Conservation (phyloP, 176 grass and related monocot genomes). For the Raddia guianensis region DNA sequence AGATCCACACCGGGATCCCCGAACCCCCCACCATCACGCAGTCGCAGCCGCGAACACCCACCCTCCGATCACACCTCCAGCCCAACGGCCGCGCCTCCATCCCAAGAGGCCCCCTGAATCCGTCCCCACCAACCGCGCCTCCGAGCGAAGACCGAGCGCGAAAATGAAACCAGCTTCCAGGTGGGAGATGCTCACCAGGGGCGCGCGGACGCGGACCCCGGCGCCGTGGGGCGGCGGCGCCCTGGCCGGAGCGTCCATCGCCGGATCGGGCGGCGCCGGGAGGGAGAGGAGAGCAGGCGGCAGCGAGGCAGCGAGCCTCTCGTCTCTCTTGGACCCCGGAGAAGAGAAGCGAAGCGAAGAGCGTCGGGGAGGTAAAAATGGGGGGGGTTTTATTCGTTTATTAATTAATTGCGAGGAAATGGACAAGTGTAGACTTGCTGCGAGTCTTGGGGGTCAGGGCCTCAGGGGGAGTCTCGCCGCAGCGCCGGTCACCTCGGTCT, state of each 20-base stretch:
- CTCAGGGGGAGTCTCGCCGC: constrained; percentile 9
- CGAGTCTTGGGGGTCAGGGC: not conserved
- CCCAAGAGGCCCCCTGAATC: not conserved
- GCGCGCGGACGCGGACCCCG: constrained; percentile 47
- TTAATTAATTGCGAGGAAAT: not conserved
- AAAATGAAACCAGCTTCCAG: not conserved
- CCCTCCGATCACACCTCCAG: not conserved
- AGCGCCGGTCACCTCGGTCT: not conserved
- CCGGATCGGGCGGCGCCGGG: constrained; percentile 11
- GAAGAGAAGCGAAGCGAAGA: constrained; percentile 21
- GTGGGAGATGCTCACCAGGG: constrained; percentile 26
- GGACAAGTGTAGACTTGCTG: constrained; percentile 1
- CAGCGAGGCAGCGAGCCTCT: not conserved
- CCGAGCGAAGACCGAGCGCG: not conserved
- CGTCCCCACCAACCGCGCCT: not conserved
- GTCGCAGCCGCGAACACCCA: not conserved
- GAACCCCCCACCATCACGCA: not conserved
- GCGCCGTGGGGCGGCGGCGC: not conserved
- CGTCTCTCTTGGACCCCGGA: constrained; percentile 12
- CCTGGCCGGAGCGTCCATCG: constrained; percentile 34
- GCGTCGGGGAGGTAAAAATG: not conserved
- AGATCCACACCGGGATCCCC: constrained; percentile 43
- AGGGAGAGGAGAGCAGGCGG: not conserved
- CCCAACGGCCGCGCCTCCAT: not conserved
- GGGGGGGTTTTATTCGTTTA: not conserved